Evolutionary conservation across 2,329 filamentous ascomycete genomes (phyloP).

Genomic region (Trichoderma afroharzianum): DNA sequence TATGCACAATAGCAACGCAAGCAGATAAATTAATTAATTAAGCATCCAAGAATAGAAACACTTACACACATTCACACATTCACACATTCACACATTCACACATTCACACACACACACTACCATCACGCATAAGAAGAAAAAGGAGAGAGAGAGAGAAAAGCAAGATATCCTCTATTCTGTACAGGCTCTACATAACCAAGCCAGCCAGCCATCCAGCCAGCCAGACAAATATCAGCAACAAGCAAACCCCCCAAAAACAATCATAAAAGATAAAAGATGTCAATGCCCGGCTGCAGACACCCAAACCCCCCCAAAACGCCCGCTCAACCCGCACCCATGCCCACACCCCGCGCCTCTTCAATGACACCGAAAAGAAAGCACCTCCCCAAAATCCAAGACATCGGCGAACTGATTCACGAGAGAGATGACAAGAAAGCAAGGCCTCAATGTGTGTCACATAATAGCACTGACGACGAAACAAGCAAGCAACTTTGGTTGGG

Average conservation of each 20-base stretch:
- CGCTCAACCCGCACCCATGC: not conserved
- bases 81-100: not conserved
- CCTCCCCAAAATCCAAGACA: not conserved
- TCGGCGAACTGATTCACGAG: not conserved
- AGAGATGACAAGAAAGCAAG: not conserved
- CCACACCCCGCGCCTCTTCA: not conserved
- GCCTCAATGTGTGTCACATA: not conserved
- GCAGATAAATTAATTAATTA: not conserved
- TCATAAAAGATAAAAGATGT: not conserved
- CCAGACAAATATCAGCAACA: not conserved
- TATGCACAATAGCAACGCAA: not conserved
- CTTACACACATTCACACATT: not conserved
- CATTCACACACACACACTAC: not conserved
- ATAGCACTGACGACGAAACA: not conserved
- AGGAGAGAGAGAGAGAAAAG: not conserved
- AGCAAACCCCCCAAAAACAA: no score
- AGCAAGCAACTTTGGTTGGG: not conserved
- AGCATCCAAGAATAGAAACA: not conserved
- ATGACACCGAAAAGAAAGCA: not conserved
- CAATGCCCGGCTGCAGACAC: not conserved
- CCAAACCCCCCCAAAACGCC: not conserved
- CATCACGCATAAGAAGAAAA: not conserved
- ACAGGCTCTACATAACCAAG: not conserved
- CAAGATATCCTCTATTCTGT: not conserved
- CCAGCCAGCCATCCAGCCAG: not conserved